A percentile compares a stretch with the other conserved stretches of the same genome.
phyloP scores from a whole-genome alignment of 257 asterid genomes.

The Striga asiatica region DNA sequence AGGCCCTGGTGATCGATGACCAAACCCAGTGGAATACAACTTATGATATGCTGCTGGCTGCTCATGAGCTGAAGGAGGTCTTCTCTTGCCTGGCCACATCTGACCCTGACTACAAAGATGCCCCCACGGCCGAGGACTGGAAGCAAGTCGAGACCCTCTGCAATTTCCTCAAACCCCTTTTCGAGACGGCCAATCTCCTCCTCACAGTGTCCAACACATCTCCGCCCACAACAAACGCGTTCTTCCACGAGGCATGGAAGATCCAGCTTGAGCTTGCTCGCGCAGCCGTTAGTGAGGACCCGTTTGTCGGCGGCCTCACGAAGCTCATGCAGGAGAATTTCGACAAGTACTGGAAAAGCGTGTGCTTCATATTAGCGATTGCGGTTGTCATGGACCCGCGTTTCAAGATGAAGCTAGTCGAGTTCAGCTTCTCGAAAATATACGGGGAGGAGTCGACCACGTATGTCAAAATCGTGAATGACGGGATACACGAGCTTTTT shows the following conservation, averaged over 20 bases:
- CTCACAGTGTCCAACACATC: conserved; percentile 36
- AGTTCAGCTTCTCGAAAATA: conserved; percentile 73
- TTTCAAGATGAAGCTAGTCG: conserved; percentile 89
- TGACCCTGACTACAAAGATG: conserved; percentile 64
- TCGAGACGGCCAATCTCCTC: conserved; percentile 67
- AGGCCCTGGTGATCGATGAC: conserved; percentile 60
- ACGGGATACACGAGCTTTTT: conserved; percentile 86
- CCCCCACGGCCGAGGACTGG: conserved; percentile 67
- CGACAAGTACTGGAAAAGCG: conserved; percentile 70
- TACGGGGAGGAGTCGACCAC: conserved; percentile 60
- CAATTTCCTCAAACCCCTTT: conserved; percentile 50
- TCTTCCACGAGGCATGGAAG: conserved; percentile 97
- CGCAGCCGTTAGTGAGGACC: conserved; percentile 56
- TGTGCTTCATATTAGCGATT: conserved; percentile 66
- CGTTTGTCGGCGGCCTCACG: conserved; percentile 41
- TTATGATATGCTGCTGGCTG: conserved; percentile 75
- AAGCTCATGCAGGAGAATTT: conserved; percentile 72
- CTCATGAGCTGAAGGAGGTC: conserved; percentile 76
- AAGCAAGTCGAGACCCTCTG: conserved; percentile 60
- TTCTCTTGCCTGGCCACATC: conserved; percentile 73
- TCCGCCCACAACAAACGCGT: conserved; percentile 63
- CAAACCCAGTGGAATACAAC: conserved; percentile 86
- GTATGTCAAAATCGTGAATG: conserved; percentile 54
- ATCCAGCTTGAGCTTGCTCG: conserved; percentile 79
- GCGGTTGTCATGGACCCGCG: conserved; percentile 97